Evolutionary conservation across 352 stramenopile species (phyloP), one percentile per base, ranked within the genome.

Genomic region (Globisporangium megalacanthum): DNA sequence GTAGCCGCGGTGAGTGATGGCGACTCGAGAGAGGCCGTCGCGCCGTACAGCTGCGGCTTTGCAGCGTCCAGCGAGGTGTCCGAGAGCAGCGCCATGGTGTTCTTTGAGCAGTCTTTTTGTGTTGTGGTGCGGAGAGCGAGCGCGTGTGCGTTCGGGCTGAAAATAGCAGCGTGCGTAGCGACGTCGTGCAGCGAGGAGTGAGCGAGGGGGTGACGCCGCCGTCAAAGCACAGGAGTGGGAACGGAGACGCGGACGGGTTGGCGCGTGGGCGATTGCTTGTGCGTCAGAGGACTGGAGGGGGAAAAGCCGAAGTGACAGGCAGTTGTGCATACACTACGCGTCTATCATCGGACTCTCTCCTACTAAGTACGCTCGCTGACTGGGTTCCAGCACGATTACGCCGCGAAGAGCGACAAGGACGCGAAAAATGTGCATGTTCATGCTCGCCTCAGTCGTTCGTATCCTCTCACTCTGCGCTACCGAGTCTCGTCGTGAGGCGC

Each of bases 41-140:
- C 17, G 33, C 48, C 56, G 50, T 67, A 67, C 17, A 52, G 20
- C 11, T 39, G 58, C 6, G 47, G 11, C 33, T 47, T 55, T 45
- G 17, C 10, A 17, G 15, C 39, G 33, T 49, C 48, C 5, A 25
- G 20, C 39, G 44, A 42, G 10, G 42, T 46, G 33, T 61, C 60
- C 1, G 49, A 51, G 6, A 66, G 48, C 13, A 61, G 54, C 17
- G 60, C 53, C 60, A 66, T 42, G 37, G 37, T 42, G 37, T 11
- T 42, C 37, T 42, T 42, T n/a, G 48, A 14, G 19, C 29, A 49
- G 49, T 55, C 25, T 22, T 29, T 54, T 54, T 42, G 10, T 22
- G 46, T 51, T 11, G 37, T 17, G 10, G 4, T 42, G 37, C 37
- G 37, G 10, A 29, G 25, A 29, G 37, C 13, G 37, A 42, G 15